A percentile compares a stretch with the other conserved stretches of the same genome.
Evolutionary conservation across 805 yeast species (phyloP).

Genomic region (Pichia eremophila): DNA sequence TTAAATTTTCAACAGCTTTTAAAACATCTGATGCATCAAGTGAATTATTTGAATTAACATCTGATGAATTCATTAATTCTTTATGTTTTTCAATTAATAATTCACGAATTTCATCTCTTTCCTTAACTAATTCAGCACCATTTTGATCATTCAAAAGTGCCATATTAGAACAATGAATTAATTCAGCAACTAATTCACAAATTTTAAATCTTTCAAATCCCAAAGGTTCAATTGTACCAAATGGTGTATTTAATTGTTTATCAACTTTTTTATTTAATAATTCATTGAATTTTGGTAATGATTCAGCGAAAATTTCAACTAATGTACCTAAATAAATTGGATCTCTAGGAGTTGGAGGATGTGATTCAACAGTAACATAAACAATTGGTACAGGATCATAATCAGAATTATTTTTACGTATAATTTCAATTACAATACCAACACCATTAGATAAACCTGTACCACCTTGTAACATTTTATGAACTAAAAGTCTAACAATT

Average conservation of each 20-base stretch:
- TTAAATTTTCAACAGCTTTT: constrained; percentile 25
- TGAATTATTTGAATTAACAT: constrained; percentile 21
- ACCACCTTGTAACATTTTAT: constrained; percentile 73
- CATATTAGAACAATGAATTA: constrained; percentile 97
- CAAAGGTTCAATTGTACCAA: constrained; percentile 60
- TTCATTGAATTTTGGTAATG: constrained; percentile 59
- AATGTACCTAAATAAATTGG: constrained; percentile 87
- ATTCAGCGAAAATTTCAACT: constrained; percentile 66
- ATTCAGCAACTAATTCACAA: constrained; percentile 87
- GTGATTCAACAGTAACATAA: constrained; percentile 72
- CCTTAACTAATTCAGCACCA: constrained; percentile 57
- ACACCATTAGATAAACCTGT: constrained; percentile 91
- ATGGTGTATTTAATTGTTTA: constrained; percentile 46
- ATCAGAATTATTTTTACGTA: constrained; percentile 92
- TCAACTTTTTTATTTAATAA: constrained; percentile 38
- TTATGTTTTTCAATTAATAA: constrained; percentile 29
- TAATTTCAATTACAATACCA: constrained; percentile 87
- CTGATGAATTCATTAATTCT: constrained; percentile 18
- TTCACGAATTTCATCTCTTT: constrained; percentile 60
- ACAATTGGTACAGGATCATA: constrained; percentile 85
- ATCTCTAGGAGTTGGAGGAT: constrained; percentile 89
- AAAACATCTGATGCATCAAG: constrained; percentile 26
- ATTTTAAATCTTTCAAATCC: constrained; percentile 90
- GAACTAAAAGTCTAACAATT: constrained; percentile 56
- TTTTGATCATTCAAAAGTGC: constrained; percentile 69